phyloP scores from a whole-genome alignment of 495 filamentous ascomycete species.

The Penicillium ucsense region DNA sequence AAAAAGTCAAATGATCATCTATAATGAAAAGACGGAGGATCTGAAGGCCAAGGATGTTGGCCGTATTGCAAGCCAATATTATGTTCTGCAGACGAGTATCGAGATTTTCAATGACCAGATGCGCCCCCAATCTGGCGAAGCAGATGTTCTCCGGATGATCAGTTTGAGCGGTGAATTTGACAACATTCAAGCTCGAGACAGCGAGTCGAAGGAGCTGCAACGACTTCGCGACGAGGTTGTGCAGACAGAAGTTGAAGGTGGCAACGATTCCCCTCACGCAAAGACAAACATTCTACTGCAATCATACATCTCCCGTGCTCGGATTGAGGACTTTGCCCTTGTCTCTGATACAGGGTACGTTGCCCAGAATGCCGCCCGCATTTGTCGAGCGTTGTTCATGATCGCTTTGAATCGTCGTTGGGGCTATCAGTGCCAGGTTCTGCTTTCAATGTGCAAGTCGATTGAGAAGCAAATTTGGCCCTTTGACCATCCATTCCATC shows the following conservation, averaged over 20 bases:
- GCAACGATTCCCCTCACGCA: constrained; percentile 66
- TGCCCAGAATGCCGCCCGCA: constrained; percentile 87
- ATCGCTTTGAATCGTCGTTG: constrained; percentile 89
- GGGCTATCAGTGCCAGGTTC: constrained; percentile 86
- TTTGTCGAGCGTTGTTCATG: constrained; percentile 93
- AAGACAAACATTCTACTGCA: constrained; percentile 97
- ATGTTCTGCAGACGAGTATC: constrained; percentile 85
- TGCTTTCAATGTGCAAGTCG: constrained; percentile 85
- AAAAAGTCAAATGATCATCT: constrained; percentile 96
- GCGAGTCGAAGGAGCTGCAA: constrained; percentile 67
- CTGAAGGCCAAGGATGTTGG: constrained; percentile 88
- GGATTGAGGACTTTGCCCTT: constrained; percentile 85
- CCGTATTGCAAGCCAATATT: constrained; percentile 93
- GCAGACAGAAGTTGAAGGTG: constrained; percentile 63
- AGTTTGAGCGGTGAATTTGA: constrained; percentile 95
- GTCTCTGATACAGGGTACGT: constrained; percentile 89
- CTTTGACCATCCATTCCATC: constrained; percentile 86
- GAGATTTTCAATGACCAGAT: constrained; percentile 94
- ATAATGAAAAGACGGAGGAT: constrained; percentile 86
- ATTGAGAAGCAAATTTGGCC: constrained; percentile 95
- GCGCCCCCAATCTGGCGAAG: constrained; percentile 69
- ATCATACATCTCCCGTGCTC: constrained; percentile 82
- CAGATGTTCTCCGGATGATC: constrained; percentile 88
- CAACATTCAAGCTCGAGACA: constrained; percentile 88
- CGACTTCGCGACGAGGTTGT: constrained; percentile 53